A percentile compares a stretch with the other conserved stretches of the same genome.
Evolutionary conservation across 1,139 yeast species (phyloP).

Genomic region (Geotrichum carabidarum): DNA sequence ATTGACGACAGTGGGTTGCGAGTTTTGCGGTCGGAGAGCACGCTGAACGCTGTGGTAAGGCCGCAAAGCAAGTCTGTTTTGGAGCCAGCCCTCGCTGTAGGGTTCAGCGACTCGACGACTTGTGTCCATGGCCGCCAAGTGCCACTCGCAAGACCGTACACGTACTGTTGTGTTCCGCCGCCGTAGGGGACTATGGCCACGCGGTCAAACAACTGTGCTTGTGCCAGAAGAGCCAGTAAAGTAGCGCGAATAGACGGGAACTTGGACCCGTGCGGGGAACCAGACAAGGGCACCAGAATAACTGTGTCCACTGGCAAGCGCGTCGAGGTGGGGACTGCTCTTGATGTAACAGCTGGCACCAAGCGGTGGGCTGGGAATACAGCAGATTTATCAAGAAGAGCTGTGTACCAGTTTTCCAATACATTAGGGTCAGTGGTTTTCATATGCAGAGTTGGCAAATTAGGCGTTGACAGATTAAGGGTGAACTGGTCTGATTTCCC

Average conservation of each 20-base stretch:
- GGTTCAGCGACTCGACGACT: conserved; percentile 12
- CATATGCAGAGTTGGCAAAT: conserved; percentile 19
- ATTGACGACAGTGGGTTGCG: conserved; percentile 18
- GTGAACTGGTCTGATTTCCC: conserved; percentile 12
- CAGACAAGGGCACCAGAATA: conserved; percentile 22
- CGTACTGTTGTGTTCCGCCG: not conserved
- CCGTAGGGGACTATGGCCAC: conserved; percentile 25
- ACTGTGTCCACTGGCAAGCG: conserved; percentile 22
- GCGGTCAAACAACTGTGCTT: conserved; percentile 24
- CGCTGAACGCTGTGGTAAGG: conserved; percentile 1
- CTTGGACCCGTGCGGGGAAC: conserved; percentile 21
- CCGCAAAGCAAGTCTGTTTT: conserved; percentile 18
- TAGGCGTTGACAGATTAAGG: conserved; percentile 15
- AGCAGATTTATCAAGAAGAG: conserved; percentile 10
- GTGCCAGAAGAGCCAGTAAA: conserved; percentile 14
- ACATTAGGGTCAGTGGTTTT: conserved; percentile 12
- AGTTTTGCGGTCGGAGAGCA: conserved; percentile 6
- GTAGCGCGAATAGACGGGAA: conserved; percentile 20
- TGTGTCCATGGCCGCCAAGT: conserved; percentile 18
- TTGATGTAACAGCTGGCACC: not conserved
- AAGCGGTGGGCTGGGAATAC: conserved; percentile 12
- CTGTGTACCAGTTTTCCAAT: conserved; percentile 19
- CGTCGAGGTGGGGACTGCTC: not conserved
- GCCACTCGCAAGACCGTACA: conserved; percentile 9
- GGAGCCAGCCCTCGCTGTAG: conserved; percentile 14